phyloP scores from a whole-genome alignment of 306 rosid genomes.

The Prunus salicina region DNA sequence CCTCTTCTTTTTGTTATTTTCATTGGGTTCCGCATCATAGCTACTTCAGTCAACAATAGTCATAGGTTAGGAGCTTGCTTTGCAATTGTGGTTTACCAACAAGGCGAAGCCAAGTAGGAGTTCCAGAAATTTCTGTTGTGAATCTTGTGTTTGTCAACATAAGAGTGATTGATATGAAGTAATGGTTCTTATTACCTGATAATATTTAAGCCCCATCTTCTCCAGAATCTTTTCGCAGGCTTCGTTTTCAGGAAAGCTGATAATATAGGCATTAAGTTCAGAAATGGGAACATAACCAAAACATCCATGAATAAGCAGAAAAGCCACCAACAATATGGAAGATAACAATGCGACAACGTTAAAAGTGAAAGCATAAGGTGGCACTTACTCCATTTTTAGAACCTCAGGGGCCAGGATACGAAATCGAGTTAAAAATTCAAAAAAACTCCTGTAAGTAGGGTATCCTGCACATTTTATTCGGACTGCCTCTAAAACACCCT shows the following conservation, averaged over 20 bases:
- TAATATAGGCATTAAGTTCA: conserved; percentile 27
- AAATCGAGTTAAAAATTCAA: conserved; percentile 63
- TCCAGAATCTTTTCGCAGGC: conserved; percentile 61
- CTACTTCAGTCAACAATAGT: neutral
- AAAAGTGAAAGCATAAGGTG: conserved; percentile 8
- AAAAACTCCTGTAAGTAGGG: conserved; percentile 73
- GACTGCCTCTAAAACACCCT: conserved; percentile 98
- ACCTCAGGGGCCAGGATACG: conserved; percentile 76
- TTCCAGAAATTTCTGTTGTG: conserved; percentile 7
- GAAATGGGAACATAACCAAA: conserved; percentile 16
- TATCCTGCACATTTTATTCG: conserved; percentile 92
- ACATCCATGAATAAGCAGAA: conserved; percentile 16
- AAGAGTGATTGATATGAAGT: conserved; percentile 1
- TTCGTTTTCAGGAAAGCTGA: conserved; percentile 64
- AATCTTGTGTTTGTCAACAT: conserved; percentile 2
- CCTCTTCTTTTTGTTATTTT: neutral
- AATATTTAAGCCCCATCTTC: conserved; percentile 67
- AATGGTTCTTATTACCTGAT: conserved; percentile 61
- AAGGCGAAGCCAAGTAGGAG: neutral
- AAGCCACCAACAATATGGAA: conserved; percentile 16
- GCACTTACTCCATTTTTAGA: conserved; percentile 64
- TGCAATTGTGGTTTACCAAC: neutral
- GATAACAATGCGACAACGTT: conserved; percentile 10
- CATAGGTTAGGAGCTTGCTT: neutral
- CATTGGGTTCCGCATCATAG: neutral